Base-by-base conservation (phyloP, 139 green algal genomes). In the Chlamydomonas incerta region DNA sequence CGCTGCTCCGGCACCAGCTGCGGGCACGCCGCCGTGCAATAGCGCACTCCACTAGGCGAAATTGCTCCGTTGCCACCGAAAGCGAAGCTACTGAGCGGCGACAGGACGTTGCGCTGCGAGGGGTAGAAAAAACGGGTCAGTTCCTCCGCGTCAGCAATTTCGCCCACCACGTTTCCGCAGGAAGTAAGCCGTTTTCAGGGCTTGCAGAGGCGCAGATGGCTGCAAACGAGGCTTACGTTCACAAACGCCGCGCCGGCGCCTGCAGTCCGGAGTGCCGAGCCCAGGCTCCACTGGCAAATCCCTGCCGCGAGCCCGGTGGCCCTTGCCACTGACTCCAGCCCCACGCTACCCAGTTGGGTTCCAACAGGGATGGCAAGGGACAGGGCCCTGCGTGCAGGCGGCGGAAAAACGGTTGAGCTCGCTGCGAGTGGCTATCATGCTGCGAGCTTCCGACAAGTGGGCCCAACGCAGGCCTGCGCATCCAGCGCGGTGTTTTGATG, bases 301-400 rank as follows among this genome's bases (percentile, higher is more conserved):
- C 63, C 31, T 8, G 69, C 31, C 20, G 34, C 67, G 35, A 34
- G 33, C 6, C 69, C 74, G 0, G 74, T 57, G 21, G 58, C 58
- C 3, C 74, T 57, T 28, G 60, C 62, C 33, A 83, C 11, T 2
- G 75, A 83, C 14, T 83, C 75, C 6, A 83, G 60, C 0, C 75
- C 60, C 28, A 83, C 29, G 37, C 37, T 73, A 31, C 75, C 37
- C 58, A 82, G 23, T 82, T 82, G 74, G 9, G 74, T 72, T 8
- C 77, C 77, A 50, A 83, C 77, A 24, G 77, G 77, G 6, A 83
- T 47, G n/a, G 77, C 77, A 5, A 83, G 29, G 8, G 46, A 65
- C 8, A 83, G 77, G 3, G 77, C 77, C 29, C 77, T 83, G 77
- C 62, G 29, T 29, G 34, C 62, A 68, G 62, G 24, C 24, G 41